Evolutionary conservation across 495 filamentous ascomycete genomes (phyloP).

Genomic region (Clavariopsis aquatica): DNA sequence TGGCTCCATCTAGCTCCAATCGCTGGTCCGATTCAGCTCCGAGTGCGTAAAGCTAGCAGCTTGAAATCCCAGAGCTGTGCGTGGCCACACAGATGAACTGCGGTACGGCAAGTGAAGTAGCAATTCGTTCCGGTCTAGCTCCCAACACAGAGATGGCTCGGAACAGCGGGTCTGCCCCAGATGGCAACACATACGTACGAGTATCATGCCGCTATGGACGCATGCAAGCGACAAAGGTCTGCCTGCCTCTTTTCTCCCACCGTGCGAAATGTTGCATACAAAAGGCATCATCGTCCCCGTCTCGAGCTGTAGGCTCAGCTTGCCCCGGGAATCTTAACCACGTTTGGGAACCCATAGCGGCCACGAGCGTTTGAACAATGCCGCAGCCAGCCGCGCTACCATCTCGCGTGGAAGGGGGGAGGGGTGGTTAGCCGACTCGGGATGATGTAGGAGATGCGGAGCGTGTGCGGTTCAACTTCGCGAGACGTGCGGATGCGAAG

Average conservation of each 20-base stretch:
- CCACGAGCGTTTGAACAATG: not conserved
- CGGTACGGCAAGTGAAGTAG: conserved; percentile 8
- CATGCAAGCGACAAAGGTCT: too few species aligned
- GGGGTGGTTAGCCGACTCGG: not conserved
- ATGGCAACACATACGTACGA: conserved; percentile 1
- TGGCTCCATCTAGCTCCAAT: not conserved
- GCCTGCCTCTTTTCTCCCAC: not conserved
- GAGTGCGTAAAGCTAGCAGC: conserved; percentile 4
- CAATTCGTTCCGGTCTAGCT: conserved; percentile 9
- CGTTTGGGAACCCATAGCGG: not conserved
- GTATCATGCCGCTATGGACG: too few species aligned
- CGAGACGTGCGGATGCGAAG: conserved; percentile 27
- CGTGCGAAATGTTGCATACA: not conserved
- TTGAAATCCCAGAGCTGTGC: not conserved
- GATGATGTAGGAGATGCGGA: conserved; percentile 20
- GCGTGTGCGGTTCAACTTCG: conserved; percentile 29
- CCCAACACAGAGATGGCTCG: conserved; percentile 9
- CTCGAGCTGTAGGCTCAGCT: too few species aligned
- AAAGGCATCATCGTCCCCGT: too few species aligned
- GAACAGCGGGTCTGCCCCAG: conserved; percentile 2
- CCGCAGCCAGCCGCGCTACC: not conserved
- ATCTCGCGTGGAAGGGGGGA: not conserved
- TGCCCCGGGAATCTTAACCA: not conserved
- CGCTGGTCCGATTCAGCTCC: conserved; percentile 13
- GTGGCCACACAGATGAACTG: not conserved